These are phyloP conservation scores for Kluyveromyces nonfermentans DNA, from an alignment of 805 yeast genomes.

Conservation along the genomic window DNA sequence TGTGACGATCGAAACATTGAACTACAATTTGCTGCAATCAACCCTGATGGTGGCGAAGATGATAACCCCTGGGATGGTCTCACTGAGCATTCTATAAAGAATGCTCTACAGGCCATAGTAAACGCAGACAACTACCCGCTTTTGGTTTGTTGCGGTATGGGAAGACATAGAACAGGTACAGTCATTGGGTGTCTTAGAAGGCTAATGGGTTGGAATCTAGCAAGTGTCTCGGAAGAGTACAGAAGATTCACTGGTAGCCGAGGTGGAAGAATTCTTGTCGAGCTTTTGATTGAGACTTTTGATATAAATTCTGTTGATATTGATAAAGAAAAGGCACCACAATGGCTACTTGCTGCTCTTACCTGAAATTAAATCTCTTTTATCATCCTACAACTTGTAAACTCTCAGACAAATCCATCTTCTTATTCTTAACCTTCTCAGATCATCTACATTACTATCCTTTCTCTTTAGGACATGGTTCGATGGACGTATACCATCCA, in stretches of 20 bases:
- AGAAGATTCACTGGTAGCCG: slow-evolving; percentile 86
- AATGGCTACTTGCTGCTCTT: slow-evolving; percentile 24
- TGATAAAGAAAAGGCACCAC: slow-evolving; percentile 24
- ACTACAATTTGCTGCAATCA: slow-evolving; percentile 74
- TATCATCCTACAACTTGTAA: no score
- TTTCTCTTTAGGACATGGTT: no score
- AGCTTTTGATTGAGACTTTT: slow-evolving; percentile 64
- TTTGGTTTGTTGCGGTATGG: slow-evolving; percentile 96
- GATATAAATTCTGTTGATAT: slow-evolving; percentile 26
- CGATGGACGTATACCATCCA: no score
- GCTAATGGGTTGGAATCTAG: slow-evolving; percentile 95
- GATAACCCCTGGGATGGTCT: slow-evolving; percentile 95
- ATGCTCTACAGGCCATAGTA: slow-evolving; percentile 68
- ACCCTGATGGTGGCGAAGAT: slow-evolving; percentile 61
- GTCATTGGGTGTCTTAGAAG: slow-evolving; percentile 90
- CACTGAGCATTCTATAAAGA: slow-evolving; percentile 69
- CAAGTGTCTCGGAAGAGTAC: slow-evolving; percentile 87
- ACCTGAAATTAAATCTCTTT: no score
- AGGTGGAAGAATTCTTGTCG: slow-evolving; percentile 89
- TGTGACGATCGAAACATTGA: slow-evolving; percentile 63
- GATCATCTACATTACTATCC: no score
- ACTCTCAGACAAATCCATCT: no score
- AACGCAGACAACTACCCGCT: slow-evolving; percentile 72
- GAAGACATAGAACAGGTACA: slow-evolving; percentile 94
- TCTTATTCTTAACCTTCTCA: no score